Evolutionary conservation across 306 rosid species (phyloP), one percentile per base, ranked within the genome.

Genomic region (Heteromeles arbutifolia): DNA sequence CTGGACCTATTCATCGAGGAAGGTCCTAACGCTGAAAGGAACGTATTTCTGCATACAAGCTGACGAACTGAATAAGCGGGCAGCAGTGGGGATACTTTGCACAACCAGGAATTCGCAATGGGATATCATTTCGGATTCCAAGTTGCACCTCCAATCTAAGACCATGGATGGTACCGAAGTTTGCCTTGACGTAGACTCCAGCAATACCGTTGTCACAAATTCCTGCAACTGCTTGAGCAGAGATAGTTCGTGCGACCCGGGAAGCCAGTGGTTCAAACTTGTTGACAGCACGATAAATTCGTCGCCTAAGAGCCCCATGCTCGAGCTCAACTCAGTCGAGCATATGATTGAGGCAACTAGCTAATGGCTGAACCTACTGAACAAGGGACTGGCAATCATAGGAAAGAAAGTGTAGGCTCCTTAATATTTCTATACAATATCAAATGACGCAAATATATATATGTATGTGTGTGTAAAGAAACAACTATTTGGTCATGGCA

Each of bases 241-340:
- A 29, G 97, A 90, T 44, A 62, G 12, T 1, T 24, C 72, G 5
- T 94, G 98, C 22, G 91, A 92, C 83, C 97, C 97, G 1, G 85
- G 44, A 34, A 90, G 88, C 84, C 98, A 95, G 52, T 92, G 97
- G 98, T 92, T 92, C 82, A 89, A 87, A 70, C 88, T 92, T 21
- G 90, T 92, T 28, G 89, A 87, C 54, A 87, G 88, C 43, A 85
- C 92, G 2, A 80, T 77, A 59, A 79, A 82, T 53, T 70, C 87
- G 24, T 52, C 26, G 34, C 11, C 70, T 3, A 19, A 50, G 15
- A 57, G 74, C 13, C 74, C 91, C 5, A 12, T 70, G 15, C n/a
- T 80, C 56, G 15, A 44, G 11, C 43, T 66, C 4, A 15, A 69
- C 37, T 65, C 82, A 3, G 58, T 69, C 61, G 64, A 75, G 41